phyloP scores from a whole-genome alignment of 352 stramenopile species.

The Elongisporangium prolatum region DNA sequence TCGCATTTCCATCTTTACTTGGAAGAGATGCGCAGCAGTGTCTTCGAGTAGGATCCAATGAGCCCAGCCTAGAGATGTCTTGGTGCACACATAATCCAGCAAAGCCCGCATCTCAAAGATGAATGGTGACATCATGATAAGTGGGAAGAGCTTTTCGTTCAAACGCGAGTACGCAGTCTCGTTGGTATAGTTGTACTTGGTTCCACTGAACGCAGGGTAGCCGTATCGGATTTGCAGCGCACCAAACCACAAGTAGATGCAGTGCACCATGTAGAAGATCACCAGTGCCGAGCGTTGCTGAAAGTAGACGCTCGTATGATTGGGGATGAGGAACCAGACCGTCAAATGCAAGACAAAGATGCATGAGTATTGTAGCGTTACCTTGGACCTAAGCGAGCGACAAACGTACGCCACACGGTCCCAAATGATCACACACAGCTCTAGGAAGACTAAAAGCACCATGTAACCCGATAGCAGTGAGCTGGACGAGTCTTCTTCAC shows the following conservation, averaged over 20 bases:
- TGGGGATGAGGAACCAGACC: slow-evolving; percentile 73
- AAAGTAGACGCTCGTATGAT: slow-evolving; percentile 77
- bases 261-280: slow-evolving; percentile 80
- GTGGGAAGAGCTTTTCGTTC: slow-evolving; percentile 58
- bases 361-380: slow-evolving; percentile 76
- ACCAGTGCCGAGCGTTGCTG: slow-evolving; percentile 64
- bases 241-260: slow-evolving; percentile 68
- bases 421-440: slow-evolving; percentile 82
- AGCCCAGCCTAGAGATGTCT: slow-evolving; percentile 72
- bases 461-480: slow-evolving; percentile 85
- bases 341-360: slow-evolving; percentile 62
- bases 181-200: slow-evolving; percentile 68
- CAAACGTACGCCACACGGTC: slow-evolving; percentile 81
- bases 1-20: slow-evolving; percentile 79
- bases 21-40: slow-evolving; percentile 71
- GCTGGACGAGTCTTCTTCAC: slow-evolving; percentile 47
- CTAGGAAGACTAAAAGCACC: slow-evolving; percentile 75
- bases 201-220: slow-evolving; percentile 80
- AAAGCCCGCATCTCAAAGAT: slow-evolving; percentile 86
- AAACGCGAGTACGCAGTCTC: slow-evolving; percentile 41
- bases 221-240: slow-evolving; percentile 83
- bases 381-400: slow-evolving; percentile 64
- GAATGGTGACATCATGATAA: slow-evolving; percentile 80
- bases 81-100: slow-evolving; percentile 85
- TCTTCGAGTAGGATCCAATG: slow-evolving; percentile 85